Base-by-base conservation (phyloP, 805 yeast species). In the Yamadazyma kitorensis region DNA sequence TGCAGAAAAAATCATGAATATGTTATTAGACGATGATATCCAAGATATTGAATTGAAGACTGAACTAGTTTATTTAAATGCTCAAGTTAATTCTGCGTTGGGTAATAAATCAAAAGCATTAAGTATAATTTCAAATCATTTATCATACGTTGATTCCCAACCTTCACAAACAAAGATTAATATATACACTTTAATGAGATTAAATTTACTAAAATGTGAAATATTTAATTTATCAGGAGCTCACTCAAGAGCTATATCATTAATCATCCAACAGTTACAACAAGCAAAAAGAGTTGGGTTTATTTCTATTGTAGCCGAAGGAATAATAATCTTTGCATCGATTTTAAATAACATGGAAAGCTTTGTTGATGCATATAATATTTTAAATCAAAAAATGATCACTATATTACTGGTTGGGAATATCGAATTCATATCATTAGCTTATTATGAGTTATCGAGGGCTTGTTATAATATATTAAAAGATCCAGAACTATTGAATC, bases 161-260 rank as follows among this genome's bases (percentile, higher is more conserved):
- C 29, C 43, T 7, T 33, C 43, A 9, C 44, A 36, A 24, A 31
- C 34, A 2, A 33, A 44, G 40, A 39, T 56, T 3, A 72, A 74
- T 43, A 57, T 64, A 20, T 62, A 58, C 31, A 70, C 75, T 64
- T 60, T 61, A 23, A 54, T 77, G 15, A 64, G 64, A 46, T 66
- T 72, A 36, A 74, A 68, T 29, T 45, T 78, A 8, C 46, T 78
- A 32, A 72, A 74, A 44, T 68, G 76, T 27, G 47, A 58, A 10
- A 61, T 76, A 1, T 55, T 77, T 38, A 44, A 69, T 16, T 44
- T 55, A 4, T 52, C 71, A 11, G 70, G 74, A 0, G 55, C 66
- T 4, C 73, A 78, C 10, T 53, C 70, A 7, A 63, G 82, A 37
- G 76, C 74, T 0, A 42, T 81, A 6, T 69, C 82, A 0, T 48